Conservation (phyloP, 1,284 basidiomycete species). For the Trichosporon asahii region DNA sequence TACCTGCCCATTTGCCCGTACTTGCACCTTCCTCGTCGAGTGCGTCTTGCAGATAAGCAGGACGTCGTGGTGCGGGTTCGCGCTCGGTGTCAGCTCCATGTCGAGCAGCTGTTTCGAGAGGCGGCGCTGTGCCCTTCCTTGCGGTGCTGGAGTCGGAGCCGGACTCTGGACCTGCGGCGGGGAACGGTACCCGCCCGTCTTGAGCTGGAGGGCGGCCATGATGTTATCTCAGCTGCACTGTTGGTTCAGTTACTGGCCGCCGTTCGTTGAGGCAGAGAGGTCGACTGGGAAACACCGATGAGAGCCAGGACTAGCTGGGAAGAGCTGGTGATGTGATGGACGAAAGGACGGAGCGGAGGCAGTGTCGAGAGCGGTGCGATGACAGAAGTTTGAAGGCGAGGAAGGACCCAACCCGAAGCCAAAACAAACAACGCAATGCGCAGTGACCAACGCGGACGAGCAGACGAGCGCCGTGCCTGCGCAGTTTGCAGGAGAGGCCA, state of each 20-base stretch:
- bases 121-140: neutral
- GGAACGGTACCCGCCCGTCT: neutral
- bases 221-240: no score
- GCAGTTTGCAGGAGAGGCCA: neutral
- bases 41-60: neutral
- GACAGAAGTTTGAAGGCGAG: neutral
- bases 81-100: neutral
- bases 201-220: slow-evolving; percentile 4
- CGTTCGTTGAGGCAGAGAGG: no score
- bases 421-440: neutral
- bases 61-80: slow-evolving; percentile 1
- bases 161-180: neutral
- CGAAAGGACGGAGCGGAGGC: neutral
- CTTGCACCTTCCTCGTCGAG: neutral
- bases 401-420: neutral
- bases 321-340: neutral
- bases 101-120: neutral
- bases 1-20: neutral
- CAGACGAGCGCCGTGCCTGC: neutral
- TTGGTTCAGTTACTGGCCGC: no score
- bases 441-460: neutral
- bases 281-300: no score
- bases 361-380: neutral
- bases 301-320: no score
- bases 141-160: neutral